phyloP scores from a whole-genome alignment of 176 grass and related monocot species.

The Lolium multiflorum region DNA sequence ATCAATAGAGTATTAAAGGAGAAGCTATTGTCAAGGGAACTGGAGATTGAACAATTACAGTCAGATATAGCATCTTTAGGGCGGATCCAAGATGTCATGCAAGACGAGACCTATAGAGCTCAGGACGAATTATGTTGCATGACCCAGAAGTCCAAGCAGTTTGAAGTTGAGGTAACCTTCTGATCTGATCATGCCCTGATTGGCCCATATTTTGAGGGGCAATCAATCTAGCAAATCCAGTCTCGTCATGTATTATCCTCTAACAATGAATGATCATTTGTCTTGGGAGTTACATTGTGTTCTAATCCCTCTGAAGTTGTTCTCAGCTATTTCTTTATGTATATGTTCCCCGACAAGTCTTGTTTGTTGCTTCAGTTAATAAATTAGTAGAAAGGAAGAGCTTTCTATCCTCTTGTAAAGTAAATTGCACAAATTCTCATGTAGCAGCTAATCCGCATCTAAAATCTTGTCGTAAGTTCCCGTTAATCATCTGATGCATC shows the following conservation, averaged over 20 bases:
- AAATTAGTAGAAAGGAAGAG: conserved; percentile 1
- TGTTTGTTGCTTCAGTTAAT: background rate
- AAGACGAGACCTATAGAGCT: conserved; percentile 64
- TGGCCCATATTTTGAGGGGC: background rate
- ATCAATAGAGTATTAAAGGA: conserved; percentile 71
- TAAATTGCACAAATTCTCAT: conserved; percentile 9
- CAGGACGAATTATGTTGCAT: conserved; percentile 61
- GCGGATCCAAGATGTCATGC: conserved; percentile 53
- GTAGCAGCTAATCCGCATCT: background rate
- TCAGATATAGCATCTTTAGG: conserved; percentile 63
- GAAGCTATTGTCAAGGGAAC: conserved; percentile 61
- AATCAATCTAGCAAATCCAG: background rate
- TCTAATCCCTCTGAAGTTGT: conserved; percentile 14
- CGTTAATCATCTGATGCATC: background rate
- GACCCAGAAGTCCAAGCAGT: conserved; percentile 67
- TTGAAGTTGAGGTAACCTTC: conserved; percentile 70
- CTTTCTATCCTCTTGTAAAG: background rate
- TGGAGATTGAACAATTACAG: conserved; percentile 71
- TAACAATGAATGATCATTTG: conserved; percentile 12
- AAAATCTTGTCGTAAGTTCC: background rate
- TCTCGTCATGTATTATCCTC: background rate
- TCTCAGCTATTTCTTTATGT: background rate
- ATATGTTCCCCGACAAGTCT: background rate
- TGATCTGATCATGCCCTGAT: background rate
- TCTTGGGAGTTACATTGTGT: background rate